Conservation (phyloP, 2,329 filamentous ascomycete species). For the Neopestalotiopsis sp. region DNA sequence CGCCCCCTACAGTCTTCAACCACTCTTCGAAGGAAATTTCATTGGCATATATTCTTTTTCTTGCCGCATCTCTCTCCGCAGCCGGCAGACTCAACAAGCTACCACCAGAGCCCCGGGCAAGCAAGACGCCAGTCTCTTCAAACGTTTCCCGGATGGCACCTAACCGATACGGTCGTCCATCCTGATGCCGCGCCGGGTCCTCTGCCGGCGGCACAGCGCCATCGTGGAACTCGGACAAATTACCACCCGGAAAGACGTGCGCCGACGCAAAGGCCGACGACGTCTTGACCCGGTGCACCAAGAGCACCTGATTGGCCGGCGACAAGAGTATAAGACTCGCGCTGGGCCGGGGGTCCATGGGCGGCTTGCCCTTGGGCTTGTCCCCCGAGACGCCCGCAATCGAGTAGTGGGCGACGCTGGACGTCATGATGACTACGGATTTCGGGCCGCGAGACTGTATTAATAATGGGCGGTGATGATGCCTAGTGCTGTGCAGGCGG, state of each 20-base stretch:
- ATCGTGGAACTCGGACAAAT: conserved; percentile 79
- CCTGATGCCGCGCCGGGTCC: conserved; percentile 65
- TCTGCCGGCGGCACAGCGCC: conserved; percentile 55
- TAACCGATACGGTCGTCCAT: conserved; percentile 76
- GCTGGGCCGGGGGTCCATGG: conserved; percentile 44
- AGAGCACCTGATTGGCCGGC: conserved; percentile 82
- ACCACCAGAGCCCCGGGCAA: conserved; percentile 56
- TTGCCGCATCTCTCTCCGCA: conserved; percentile 65
- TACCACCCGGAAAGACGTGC: conserved; percentile 94
- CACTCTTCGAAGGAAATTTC: conserved; percentile 71
- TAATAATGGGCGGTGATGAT: neutral
- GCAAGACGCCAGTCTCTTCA: conserved; percentile 89
- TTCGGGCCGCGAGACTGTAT: neutral
- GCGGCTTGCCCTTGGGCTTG: conserved; percentile 36
- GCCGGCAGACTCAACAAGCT: conserved; percentile 65
- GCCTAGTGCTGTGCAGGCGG: neutral
- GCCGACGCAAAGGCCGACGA: conserved; percentile 87
- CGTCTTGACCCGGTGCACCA: conserved; percentile 83
- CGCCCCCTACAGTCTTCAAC: conserved; percentile 58
- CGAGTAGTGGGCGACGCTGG: conserved; percentile 15
- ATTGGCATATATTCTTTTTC: conserved; percentile 71
- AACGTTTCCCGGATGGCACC: conserved; percentile 91
- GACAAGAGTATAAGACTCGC: conserved; percentile 83
- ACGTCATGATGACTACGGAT: neutral
- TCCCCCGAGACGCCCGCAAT: conserved; percentile 7